Evolutionary conservation across 805 yeast species (phyloP).

Genomic region (Metschnikowia drakensbergensis): DNA sequence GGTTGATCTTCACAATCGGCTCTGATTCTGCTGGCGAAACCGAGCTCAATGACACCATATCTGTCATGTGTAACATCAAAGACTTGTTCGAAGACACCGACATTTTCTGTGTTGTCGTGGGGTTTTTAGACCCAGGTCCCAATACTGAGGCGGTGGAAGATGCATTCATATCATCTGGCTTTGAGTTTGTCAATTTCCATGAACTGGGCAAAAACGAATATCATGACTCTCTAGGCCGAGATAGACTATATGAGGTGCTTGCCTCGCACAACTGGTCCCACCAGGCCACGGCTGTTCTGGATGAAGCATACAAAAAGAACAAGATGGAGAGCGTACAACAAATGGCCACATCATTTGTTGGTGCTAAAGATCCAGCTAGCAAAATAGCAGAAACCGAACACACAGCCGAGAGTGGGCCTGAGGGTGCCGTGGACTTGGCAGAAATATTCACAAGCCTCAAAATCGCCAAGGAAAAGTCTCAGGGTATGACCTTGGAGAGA

Average conservation of each 20-base stretch:
- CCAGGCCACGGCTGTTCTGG: constrained; percentile 12
- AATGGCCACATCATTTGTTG: constrained; percentile 28
- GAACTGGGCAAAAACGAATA: constrained; percentile 38
- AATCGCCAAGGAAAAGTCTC: constrained; percentile 32
- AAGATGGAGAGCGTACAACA: constrained; percentile 21
- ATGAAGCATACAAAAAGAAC: constrained; percentile 18
- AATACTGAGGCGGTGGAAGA: constrained; percentile 36
- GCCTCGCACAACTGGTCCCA: constrained; percentile 49
- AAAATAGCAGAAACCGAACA: background rate
- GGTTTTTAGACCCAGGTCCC: constrained; percentile 9
- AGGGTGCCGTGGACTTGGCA: constrained; percentile 22
- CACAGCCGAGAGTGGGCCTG: background rate
- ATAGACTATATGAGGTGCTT: constrained; percentile 43
- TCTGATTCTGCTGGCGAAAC: constrained; percentile 20
- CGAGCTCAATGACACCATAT: background rate
- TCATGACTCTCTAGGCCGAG: constrained; percentile 40
- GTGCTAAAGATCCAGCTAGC: background rate
- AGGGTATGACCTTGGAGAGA: constrained; percentile 22
- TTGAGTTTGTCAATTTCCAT: constrained; percentile 39
- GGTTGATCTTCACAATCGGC: constrained; percentile 42
- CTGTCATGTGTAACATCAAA: constrained; percentile 5
- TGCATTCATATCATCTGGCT: constrained; percentile 32
- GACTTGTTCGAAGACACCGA: constrained; percentile 16
- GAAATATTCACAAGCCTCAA: constrained; percentile 30
- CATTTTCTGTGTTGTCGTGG: constrained; percentile 38